Base-by-base conservation (phyloP, 1,284 basidiomycete species). In the Puccinia hordei region DNA sequence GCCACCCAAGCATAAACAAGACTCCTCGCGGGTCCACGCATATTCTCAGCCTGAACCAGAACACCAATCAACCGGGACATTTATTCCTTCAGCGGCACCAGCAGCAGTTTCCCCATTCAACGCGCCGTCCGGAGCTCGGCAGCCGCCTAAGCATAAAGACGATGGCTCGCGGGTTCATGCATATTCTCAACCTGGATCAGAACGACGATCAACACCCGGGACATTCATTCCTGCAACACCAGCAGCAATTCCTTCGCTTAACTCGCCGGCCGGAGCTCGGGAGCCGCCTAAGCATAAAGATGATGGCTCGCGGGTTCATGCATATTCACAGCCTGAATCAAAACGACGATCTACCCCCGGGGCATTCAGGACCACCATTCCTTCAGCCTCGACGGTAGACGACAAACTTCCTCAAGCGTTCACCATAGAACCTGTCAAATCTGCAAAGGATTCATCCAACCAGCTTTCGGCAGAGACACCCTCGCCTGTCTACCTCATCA, bases 401-500 rank as follows among this genome's bases (percentile, higher is more conserved):
- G 24, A 19, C 46, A 49, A 49, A 13, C 46, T 49, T 49, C 46
- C 53, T 10, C 53, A n/a, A 55, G 24, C 53, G 5, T 55, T 55
- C 12, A 55, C 53, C 22, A 55, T 55, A n/a, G n/a, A n/a, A n/a
- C n/a, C n/a, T n/a, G n/a, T n/a, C 53, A 55, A 55, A 19, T 22
- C n/a, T 2, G 53, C 19, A 2, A 19, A 24, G 3, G 53, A 13
- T 55, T 13, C 5, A 24, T 55, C 53, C 19, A 55, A 55, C 53
- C 53, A 55, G n/a, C 53, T 19, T 24, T 2, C 9, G 6, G 53
- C 5, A n/a, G 53, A n/a, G 24, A 13, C 2, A 24, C 22, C 53
- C 12, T 55, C 53, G n/a, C 53, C 53, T 27, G n/a, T 55, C 53
- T 55, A 55, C 53, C n/a, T 24, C 53, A 55, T 55, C 53, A 55